These are phyloP conservation scores for Candida rishiriensis DNA, from an alignment of 805 yeast genomes.

Conservation along the genomic window DNA sequence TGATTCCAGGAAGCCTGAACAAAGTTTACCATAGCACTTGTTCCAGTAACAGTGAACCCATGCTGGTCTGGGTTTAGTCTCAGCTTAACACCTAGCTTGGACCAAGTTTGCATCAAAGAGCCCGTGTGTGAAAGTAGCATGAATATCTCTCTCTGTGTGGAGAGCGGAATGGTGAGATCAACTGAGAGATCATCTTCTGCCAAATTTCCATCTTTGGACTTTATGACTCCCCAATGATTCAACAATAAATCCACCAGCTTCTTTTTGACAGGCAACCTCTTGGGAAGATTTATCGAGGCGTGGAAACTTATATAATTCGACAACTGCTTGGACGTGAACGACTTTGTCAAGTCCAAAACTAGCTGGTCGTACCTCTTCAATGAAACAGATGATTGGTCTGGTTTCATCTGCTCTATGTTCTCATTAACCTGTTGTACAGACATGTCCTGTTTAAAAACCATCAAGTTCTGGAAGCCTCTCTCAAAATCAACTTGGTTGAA, in stretches of 20 bases:
- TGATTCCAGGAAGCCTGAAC: constrained; percentile 32
- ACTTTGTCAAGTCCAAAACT: constrained; percentile 11
- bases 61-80: constrained; percentile 22
- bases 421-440: constrained; percentile 20
- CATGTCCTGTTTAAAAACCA: constrained; percentile 25
- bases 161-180: constrained; percentile 23
- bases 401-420: constrained; percentile 27
- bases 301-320: constrained; percentile 13
- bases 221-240: constrained; percentile 24
- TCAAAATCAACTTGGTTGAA: constrained; percentile 25
- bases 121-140: constrained; percentile 30
- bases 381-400: constrained; percentile 18
- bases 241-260: constrained; percentile 19
- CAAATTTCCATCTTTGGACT: constrained; percentile 8
- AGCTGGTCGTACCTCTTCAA: constrained; percentile 18
- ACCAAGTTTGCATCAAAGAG: constrained; percentile 30
- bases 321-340: constrained; percentile 23
- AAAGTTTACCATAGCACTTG: constrained; percentile 24
- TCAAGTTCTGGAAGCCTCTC: constrained; percentile 23
- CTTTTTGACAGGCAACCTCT: constrained; percentile 10
- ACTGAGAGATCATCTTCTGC: constrained; percentile 14
- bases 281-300: neutral
- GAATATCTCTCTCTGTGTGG: constrained; percentile 28
- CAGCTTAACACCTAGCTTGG: constrained; percentile 31
- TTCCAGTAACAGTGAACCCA: constrained; percentile 27